These are phyloP conservation scores for Fusarium dimerum DNA, from an alignment of 2,329 filamentous ascomycete genomes.

Conservation along the genomic window DNA sequence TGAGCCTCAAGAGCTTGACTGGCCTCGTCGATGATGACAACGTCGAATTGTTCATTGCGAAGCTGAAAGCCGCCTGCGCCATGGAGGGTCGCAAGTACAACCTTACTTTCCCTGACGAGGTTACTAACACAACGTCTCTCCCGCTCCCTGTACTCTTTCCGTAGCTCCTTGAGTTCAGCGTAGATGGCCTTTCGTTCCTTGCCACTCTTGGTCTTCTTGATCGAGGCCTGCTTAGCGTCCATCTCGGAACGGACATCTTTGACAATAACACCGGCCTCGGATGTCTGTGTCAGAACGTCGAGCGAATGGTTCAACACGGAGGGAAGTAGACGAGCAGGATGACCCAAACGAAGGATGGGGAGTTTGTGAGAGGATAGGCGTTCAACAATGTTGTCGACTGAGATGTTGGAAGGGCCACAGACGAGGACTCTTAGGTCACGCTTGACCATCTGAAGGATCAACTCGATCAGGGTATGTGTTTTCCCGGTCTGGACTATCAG, in stretches of 20 bases:
- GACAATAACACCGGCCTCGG: conserved; percentile 85
- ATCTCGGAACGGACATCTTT: conserved; percentile 90
- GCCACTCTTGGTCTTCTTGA: conserved; percentile 82
- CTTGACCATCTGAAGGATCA: conserved; percentile 87
- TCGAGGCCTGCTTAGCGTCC: conserved; percentile 85
- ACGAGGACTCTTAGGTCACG: conserved; percentile 76
- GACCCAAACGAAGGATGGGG: conserved; percentile 85
- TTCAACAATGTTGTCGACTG: conserved; percentile 97
- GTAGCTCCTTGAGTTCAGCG: conserved; percentile 77
- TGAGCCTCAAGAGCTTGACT: conserved; percentile 95
- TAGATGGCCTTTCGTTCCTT: conserved; percentile 82
- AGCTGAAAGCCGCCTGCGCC: conserved; percentile 86
- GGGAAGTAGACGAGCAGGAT: conserved; percentile 86
- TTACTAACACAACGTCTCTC: conserved; percentile 80
- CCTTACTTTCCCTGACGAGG: conserved; percentile 75
- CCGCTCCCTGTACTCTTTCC: conserved; percentile 84
- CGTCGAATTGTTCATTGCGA: conserved; percentile 79
- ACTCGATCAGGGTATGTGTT: conserved; percentile 92
- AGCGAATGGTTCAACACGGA: conserved; percentile 88
- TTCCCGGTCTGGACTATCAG: conserved; percentile 71
- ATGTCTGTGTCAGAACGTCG: conserved; percentile 86
- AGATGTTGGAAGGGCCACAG: conserved; percentile 96
- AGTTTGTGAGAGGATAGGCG: conserved; percentile 82
- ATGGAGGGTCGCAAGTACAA: conserved; percentile 90
- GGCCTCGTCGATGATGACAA: conserved; percentile 94